These are phyloP conservation scores for Amanita exitialis DNA, from an alignment of 768 basidiomycete genomes.

Conservation along the genomic window DNA sequence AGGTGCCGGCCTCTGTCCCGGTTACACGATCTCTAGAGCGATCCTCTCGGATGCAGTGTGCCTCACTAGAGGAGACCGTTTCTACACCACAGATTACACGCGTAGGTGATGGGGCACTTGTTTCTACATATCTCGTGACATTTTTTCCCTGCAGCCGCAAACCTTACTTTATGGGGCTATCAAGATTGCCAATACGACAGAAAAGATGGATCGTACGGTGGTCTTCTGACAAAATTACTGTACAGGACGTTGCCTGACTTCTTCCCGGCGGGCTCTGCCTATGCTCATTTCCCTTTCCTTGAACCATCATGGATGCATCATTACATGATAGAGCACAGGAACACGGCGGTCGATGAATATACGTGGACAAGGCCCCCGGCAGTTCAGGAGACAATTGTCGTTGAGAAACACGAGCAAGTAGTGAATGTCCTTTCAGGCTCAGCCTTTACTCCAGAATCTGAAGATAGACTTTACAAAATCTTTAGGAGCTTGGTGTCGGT, in stretches of 20 bases:
- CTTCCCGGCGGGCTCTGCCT: conserved; percentile 54
- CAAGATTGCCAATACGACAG: conserved; percentile 56
- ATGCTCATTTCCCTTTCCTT: conserved; percentile 78
- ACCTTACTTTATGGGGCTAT: conserved; percentile 75
- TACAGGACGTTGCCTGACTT: conserved; percentile 62
- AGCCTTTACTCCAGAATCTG: conserved; percentile 23
- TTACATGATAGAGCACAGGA: conserved; percentile 22
- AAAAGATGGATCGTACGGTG: conserved; percentile 65
- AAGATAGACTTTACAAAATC: conserved; percentile 20
- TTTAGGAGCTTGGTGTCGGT: conserved; percentile 12
- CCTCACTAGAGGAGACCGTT: conserved; percentile 70
- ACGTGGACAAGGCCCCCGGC: conserved; percentile 43
- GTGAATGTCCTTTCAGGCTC: conserved; percentile 21
- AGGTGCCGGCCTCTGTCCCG: conserved; percentile 73
- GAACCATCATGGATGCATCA: conserved; percentile 42
- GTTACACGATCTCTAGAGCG: conserved; percentile 78
- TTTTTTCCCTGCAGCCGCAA: conserved; percentile 37
- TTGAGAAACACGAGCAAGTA: conserved; percentile 24
- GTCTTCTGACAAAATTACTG: conserved; percentile 63
- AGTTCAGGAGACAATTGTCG: conserved; percentile 13
- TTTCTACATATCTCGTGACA: not conserved
- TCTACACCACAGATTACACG: conserved; percentile 68
- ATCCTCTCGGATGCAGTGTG: conserved; percentile 74
- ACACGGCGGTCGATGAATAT: conserved; percentile 34
- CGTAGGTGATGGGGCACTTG: conserved; percentile 31